Evolutionary conservation across 2,329 filamentous ascomycete species (phyloP).

Genomic region (Trichophyton simii): DNA sequence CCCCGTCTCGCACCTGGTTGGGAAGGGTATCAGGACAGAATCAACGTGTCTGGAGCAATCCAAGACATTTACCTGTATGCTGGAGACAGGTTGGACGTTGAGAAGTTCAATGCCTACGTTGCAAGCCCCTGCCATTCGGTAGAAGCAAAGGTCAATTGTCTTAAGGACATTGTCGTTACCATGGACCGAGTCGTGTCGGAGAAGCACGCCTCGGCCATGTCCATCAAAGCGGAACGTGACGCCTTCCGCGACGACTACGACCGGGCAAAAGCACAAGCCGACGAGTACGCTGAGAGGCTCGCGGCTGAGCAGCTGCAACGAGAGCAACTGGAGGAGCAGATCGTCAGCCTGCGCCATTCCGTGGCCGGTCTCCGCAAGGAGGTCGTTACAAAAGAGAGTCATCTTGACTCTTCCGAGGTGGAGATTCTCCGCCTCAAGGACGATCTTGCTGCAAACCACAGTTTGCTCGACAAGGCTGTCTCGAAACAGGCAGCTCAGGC

Average conservation of each 20-base stretch:
- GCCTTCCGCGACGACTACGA: background rate
- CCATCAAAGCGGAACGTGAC: constrained; percentile 1
- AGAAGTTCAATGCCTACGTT: constrained; percentile 2
- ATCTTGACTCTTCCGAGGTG: background rate
- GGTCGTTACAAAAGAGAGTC: background rate
- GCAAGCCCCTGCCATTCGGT: background rate
- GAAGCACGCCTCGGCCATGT: background rate
- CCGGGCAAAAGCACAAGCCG: background rate
- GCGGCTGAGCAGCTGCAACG: background rate
- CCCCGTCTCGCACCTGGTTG: constrained; percentile 1
- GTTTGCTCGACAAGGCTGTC: background rate
- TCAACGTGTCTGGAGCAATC: background rate
- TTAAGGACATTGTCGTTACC: background rate
- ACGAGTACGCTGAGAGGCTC: constrained; percentile 1
- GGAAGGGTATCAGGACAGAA: constrained; percentile 1
- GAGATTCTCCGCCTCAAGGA: background rate
- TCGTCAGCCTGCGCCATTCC: background rate
- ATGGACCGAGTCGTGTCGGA: constrained; percentile 1
- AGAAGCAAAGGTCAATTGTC: background rate
- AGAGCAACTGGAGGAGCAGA: background rate
- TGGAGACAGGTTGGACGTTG: constrained; percentile 1
- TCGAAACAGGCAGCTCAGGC: constrained; percentile 1
- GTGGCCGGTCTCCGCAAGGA: background rate
- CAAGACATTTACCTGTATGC: constrained; percentile 3
- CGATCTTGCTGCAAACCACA: background rate